phyloP scores from a whole-genome alignment of 306 rosid species.

The Dicorynia guianensis region DNA sequence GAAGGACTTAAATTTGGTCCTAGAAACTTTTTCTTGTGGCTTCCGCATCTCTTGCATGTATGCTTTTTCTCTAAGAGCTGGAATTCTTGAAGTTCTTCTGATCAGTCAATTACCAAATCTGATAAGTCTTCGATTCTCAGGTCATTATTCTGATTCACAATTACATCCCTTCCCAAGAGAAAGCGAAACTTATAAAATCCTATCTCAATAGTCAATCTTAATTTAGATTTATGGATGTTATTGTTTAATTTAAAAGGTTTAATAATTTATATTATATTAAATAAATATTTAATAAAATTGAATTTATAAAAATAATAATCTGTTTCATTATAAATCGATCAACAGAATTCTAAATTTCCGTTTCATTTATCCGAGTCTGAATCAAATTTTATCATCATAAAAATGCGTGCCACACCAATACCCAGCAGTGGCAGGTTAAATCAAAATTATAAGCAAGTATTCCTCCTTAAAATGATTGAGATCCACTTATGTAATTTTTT shows the following conservation, averaged over 20 bases:
- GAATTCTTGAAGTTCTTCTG: background rate
- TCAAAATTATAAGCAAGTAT: constrained; percentile 10
- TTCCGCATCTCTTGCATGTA: background rate
- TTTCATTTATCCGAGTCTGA: background rate
- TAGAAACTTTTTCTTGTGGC: background rate
- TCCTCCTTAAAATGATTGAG: constrained; percentile 11
- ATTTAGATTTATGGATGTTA: no score
- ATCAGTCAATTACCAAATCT: background rate
- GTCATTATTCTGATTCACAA: background rate
- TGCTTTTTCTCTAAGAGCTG: no score
- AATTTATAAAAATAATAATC: no score
- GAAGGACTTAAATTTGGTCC: constrained; percentile 25
- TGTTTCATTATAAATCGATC: no score
- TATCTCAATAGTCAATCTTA: background rate
- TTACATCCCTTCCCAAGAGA: background rate
- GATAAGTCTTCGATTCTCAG: background rate
- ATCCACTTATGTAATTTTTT: no score
- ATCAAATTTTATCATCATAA: background rate
- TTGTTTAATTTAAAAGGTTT: no score
- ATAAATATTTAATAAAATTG: no score
- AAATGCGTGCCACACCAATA: constrained; percentile 9
- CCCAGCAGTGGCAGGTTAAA: constrained; percentile 1
- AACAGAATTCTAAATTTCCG: background rate
- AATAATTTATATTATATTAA: no score
- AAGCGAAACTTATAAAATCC: background rate